A percentile compares a stretch with the other conserved stretches of the same genome.
phyloP scores from a whole-genome alignment of 164 flowering plant genomes.

The Stephania yunnanensis region DNA sequence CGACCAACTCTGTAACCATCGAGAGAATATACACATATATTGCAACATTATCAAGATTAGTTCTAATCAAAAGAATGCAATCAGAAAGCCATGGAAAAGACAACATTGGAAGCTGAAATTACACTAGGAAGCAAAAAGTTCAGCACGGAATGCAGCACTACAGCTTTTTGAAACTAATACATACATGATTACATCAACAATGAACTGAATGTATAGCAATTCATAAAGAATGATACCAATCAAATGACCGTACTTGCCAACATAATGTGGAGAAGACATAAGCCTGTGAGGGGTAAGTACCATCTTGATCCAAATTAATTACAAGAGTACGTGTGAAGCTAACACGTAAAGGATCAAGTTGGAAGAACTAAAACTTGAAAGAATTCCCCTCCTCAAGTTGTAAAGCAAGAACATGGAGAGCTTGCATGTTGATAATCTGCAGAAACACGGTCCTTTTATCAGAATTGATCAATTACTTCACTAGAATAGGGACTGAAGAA shows the following conservation, averaged over 20 bases:
- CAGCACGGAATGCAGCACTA: background rate
- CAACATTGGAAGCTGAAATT: background rate
- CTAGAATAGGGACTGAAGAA: background rate
- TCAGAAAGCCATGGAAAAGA: background rate
- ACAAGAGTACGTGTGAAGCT: background rate
- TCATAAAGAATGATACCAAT: background rate
- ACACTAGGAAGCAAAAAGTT: background rate
- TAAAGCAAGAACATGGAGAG: background rate
- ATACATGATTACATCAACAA: background rate
- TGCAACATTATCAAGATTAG: background rate
- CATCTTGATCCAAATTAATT: background rate
- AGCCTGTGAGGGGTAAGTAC: background rate
- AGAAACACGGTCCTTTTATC: background rate
- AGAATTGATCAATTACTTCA: background rate
- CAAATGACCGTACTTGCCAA: background rate
- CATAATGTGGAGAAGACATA: background rate
- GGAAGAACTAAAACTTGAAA: background rate
- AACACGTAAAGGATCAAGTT: background rate
- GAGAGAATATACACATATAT: background rate
- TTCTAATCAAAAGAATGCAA: background rate
- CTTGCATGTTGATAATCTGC: constrained; percentile 11
- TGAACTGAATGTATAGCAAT: background rate
- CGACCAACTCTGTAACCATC: background rate
- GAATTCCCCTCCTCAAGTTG: background rate
- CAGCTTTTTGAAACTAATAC: background rate